Conservation (phyloP, 1,284 basidiomycete species). For the Cryptococcus sp. region DNA sequence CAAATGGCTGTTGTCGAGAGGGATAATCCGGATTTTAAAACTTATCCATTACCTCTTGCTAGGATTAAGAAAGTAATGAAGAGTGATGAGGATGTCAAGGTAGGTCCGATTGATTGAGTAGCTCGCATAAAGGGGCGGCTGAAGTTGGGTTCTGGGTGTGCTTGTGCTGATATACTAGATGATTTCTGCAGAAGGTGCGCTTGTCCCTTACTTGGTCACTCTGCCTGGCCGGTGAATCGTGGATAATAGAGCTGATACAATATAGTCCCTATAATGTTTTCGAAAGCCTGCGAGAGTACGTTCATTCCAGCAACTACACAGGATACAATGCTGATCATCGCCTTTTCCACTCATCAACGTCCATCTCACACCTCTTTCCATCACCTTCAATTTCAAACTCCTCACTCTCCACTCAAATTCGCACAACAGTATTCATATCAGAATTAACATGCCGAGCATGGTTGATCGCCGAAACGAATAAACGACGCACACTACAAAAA, state of each 20-base stretch:
- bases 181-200: constrained; percentile 85
- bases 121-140: not conserved
- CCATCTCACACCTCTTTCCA: not conserved
- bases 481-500: constrained; percentile 82
- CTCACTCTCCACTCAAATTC: not conserved
- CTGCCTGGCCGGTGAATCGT: not conserved
- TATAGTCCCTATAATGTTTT: constrained; percentile 83
- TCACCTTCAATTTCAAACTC: not conserved
- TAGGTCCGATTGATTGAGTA: constrained; percentile 46
- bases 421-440: constrained; percentile 79
- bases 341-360: not conserved
- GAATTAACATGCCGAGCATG: constrained; percentile 91
- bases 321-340: too few species aligned
- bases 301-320: too few species aligned
- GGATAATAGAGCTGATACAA: not conserved
- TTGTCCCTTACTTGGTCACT: not conserved
- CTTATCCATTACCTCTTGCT: constrained; percentile 55
- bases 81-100: constrained; percentile 92
- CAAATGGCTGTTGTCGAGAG: constrained; percentile 46
- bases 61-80: constrained; percentile 98
- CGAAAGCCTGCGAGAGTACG: constrained; percentile 93
- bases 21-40: constrained; percentile 43
- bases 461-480: constrained; percentile 87
- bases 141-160: not conserved
- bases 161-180: constrained; percentile 58